Base-by-base conservation (phyloP, 306 rosid species). In the Medicago ruthenica region DNA sequence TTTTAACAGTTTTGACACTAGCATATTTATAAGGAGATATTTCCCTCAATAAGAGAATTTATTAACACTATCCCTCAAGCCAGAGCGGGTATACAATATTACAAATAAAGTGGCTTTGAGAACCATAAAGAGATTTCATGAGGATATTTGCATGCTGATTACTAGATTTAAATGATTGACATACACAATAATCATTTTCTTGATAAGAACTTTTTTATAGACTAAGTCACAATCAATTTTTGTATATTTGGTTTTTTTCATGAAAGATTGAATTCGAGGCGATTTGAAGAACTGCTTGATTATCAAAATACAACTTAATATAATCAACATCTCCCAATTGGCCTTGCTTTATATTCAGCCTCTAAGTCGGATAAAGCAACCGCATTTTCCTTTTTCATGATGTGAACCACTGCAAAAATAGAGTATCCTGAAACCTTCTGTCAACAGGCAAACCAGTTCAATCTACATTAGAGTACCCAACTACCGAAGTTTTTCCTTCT, bases 1-100 rank as follows among this genome's bases (percentile, higher is more conserved):
- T 54, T 55, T 16, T 67, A 54, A 22, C 48, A 22, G 24, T 54
- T 55, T 16, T 67, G 41, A 22, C 48, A 40, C 24, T 13, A 9
- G 16, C 6, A 67, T 10, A 55, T 54, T 55, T 24, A 12, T 12
- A 76, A 55, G 58, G 74, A 21, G 36, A 69, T 69, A 27, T 48
- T 68, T 24, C 57, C 8, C 73, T 67, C 22, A 16, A 44, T 44
- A 44, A 44, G 39, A 67, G 20, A 42, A 67, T 37, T 12, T 68
- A 14, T 41, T 8, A 68, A 68, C 58, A 27, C 12, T 24, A 24
- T 13, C 44, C 40, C 59, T 31, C 41, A 22, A 45, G 59, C 39
- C 11, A 15, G 44, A 45, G 59, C 9, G 3, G 9, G 24, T 4
- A 69, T 14, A 69, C 20, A 48, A 31, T 68, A 68, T 55, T 5